Evolutionary conservation across 1,284 basidiomycete species (phyloP), one percentile per base, ranked within the genome.

Genomic region (Mycena citricolor): DNA sequence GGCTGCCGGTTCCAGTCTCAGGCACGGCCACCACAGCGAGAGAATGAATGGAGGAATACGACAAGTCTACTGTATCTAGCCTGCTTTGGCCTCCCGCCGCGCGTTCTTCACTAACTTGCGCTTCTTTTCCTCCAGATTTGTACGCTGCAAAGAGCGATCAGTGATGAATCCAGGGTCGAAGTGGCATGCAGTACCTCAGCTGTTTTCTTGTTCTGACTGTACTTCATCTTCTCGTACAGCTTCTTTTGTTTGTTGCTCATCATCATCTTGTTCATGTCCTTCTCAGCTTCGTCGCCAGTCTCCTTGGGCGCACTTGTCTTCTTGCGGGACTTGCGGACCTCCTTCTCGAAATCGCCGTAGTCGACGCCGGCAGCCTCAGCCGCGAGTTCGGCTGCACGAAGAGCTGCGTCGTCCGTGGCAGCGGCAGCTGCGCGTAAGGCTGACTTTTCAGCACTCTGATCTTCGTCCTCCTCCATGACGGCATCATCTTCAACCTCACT

Each of bases 231-330:
- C 67, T 95, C 92, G 70, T 97, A 98, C 58, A 99, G 67, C 70
- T 97, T 97, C 59, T 86, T 81, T 69, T 97, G 90, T 71, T 90
- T 94, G 71, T 94, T 97, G 70, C 90, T 95, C 83, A 99, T 86
- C 82, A 99, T 81, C 83, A 97, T 97, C 77, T 95, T 97, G 67
- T 93, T 90, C 86, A 97, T 91, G 60, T 95, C 88, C 62, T 86
- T 76, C 63, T 97, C 93, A 12, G 67, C 73, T 22, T 71, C 66
- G 51, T 55, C 68, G 56, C 61, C 70, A 10, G 47, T 53, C 22
- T 57, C 54, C 30, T 57, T 43, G 21, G 42, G 39, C 34, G 60
- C 60, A 43, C 62, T 64, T 32, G 62, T 61, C 60, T 80, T 76
- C 69, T 79, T 85, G 59, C 70, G 68, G 32, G 81, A 76, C 63